Evolutionary conservation across 768 basidiomycete genomes (phyloP).

Genomic region (Podaxis sp.): DNA sequence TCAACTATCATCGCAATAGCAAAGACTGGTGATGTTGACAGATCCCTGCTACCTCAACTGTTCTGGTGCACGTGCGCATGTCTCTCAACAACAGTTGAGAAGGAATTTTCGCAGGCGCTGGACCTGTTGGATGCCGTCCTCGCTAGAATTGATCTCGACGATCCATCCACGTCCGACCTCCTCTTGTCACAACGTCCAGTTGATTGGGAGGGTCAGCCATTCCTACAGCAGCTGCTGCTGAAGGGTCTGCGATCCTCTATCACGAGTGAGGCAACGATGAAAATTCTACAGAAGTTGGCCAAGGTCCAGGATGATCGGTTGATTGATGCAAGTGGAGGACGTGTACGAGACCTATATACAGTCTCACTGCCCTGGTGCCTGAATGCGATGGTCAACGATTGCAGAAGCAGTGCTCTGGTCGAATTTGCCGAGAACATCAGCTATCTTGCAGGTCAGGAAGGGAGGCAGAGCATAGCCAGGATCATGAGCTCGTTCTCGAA

Average conservation of each 20-base stretch:
- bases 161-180: slow-evolving; percentile 65
- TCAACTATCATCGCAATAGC: slow-evolving; percentile 69
- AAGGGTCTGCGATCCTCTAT: slow-evolving; percentile 78
- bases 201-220: slow-evolving; percentile 66
- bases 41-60: slow-evolving; percentile 70
- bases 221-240: slow-evolving; percentile 69
- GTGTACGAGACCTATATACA: slow-evolving; percentile 82
- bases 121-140: slow-evolving; percentile 66
- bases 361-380: slow-evolving; percentile 87
- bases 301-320: slow-evolving; percentile 61
- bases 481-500: slow-evolving; percentile 91
- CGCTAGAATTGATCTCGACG: slow-evolving; percentile 67
- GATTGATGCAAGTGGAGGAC: slow-evolving; percentile 68
- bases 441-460: slow-evolving; percentile 68
- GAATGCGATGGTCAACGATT: slow-evolving; percentile 64
- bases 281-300: slow-evolving; percentile 61
- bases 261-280: slow-evolving; percentile 67
- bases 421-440: slow-evolving; percentile 76
- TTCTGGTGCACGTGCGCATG: slow-evolving; percentile 88
- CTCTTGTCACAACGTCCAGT: slow-evolving; percentile 66
- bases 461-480: slow-evolving; percentile 75
- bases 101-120: slow-evolving; percentile 72
- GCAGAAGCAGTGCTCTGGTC: slow-evolving; percentile 56
- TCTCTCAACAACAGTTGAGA: slow-evolving; percentile 78
- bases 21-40: slow-evolving; percentile 54